Base-by-base conservation (phyloP, 148 eudicot genomes). In the Diospyros lotus region DNA sequence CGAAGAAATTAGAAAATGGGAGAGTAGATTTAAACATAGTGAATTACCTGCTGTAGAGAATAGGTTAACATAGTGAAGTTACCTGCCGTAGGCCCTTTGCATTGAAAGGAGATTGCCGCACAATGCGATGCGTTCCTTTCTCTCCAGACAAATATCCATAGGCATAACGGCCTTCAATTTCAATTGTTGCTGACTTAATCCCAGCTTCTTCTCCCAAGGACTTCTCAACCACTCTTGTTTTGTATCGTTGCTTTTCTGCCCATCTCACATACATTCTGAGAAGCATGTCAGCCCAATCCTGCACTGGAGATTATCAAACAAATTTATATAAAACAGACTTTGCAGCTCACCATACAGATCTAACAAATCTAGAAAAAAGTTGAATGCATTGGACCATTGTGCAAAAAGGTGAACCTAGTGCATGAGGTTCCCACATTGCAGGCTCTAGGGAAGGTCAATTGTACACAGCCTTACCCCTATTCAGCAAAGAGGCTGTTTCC, bases 231-330 rank as follows among this genome's bases (percentile, higher is more conserved):
- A 95, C 94, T 88, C 80, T 89, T 56, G 89, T 86, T 83, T 92
- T 95, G 78, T 93, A 92, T 50, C 84, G 81, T 78, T 92, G 99
- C 75, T 90, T 92, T 74, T 95, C 99, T 73, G 94, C 99, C 99
- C 99, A 95, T 88, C 99, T 92, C 63, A 89, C 78, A 64, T 92
- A 95, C 99, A 95, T 95, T 84, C 97, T 92, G 77, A 95, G 91
- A 82, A 95, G 93, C 97, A 95, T 95, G 68, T 95, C 99, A 83
- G 98, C 98, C 97, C 99, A 95, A 82, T 95, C 99, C 97, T 95
- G 97, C 97, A 92, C 99, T 95, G 93, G 79, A 88, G 69, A 81
- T 79, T 82, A 90, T 86, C 91, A 87, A 87, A 90, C 71, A 66
- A 80, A 69, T 80, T 88, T 85, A 77, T 81, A 78, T 64, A 81